Base-by-base conservation (phyloP, 129 eudicot genomes). In the Flaveria ramosissima region DNA sequence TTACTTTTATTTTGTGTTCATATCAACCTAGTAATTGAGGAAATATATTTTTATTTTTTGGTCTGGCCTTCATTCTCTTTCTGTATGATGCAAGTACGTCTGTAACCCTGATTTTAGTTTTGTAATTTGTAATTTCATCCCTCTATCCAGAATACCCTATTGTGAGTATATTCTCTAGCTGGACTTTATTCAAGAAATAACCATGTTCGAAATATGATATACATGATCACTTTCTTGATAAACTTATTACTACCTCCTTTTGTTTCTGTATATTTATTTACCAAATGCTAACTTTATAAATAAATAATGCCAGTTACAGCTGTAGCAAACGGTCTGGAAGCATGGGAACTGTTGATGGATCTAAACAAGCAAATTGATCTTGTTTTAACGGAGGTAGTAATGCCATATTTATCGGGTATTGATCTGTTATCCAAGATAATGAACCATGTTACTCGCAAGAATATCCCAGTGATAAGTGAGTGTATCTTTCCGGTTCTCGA, bases 391-490 rank as follows among this genome's bases (percentile, higher is more conserved):
- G 98, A 92, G 84, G 94, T 89, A 26, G 93, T 85, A 24, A 70
- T 92, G 87, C 98, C 96, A 81, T 86, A 88, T 16, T 75, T 92
- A 57, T 92, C 96, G 65, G 96, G 98, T 81, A 89, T 66, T 46
- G 96, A 90, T 36, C 92, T 92, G 61, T 90, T 92, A 68, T 71
- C 96, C 46, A 85, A 89, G 76, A 85, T 90, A 57, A 85, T 83
- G 87, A 92, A 90, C 79, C 83, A 92, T 59, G 93, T 84, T 9
- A 83, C 84, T 78, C 86, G 92, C 86, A 92, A 90, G 81, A 88
- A 82, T 70, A 84, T 84, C 72, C 98, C 98, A 24, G 94, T 92
- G 14, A 92, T 92, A 86, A 92, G 98, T 92, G 88, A 50, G 97
- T 63, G 69, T 74, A 21, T 53, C 60, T 62, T 68, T 50, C 74